phyloP scores from a whole-genome alignment of 2,329 filamentous ascomycete genomes.

The Colletotrichum gloeosporioides region DNA sequence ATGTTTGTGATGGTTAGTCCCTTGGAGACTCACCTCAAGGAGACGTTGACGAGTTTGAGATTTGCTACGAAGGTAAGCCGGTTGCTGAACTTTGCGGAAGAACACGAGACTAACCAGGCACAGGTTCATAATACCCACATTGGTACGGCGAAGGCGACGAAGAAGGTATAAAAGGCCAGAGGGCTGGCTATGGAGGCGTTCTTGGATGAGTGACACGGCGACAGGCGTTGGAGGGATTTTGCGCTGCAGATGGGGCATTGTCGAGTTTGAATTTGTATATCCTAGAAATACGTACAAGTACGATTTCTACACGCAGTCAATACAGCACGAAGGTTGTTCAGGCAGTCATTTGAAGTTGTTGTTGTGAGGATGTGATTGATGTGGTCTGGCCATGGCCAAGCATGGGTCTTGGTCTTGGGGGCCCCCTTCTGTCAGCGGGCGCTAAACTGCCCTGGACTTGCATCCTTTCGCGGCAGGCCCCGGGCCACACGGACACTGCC shows the following conservation, averaged over 20 bases:
- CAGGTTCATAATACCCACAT: conserved; percentile 90
- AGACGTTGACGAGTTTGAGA: conserved; percentile 92
- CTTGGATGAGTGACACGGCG: conserved; percentile 4
- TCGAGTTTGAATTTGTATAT: conserved; percentile 23
- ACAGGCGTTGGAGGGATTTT: conserved; percentile 12
- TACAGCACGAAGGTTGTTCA: conserved; percentile 9
- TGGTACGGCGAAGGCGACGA: conserved; percentile 81
- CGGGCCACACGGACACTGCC: neutral
- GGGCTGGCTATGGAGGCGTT: conserved; percentile 10
- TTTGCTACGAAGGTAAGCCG: conserved; percentile 87
- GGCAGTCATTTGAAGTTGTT: neutral
- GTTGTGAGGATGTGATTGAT: neutral
- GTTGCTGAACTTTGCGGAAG: fast-evolving
- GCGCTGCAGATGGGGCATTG: neutral
- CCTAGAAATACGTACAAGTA: conserved; percentile 23
- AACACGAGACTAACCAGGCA: neutral
- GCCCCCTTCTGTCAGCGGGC: neutral
- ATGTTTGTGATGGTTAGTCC: conserved; percentile 99
- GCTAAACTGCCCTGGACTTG: neutral
- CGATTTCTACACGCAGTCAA: conserved; percentile 23
- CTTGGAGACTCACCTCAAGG: conserved; percentile 85
- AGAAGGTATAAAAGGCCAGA: conserved; percentile 46
- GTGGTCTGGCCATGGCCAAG: neutral
- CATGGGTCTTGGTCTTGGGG: neutral
- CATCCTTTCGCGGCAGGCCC: neutral